Evolutionary conservation across 2,329 filamentous ascomycete genomes (phyloP).

Genomic region (Claviceps monticola): DNA sequence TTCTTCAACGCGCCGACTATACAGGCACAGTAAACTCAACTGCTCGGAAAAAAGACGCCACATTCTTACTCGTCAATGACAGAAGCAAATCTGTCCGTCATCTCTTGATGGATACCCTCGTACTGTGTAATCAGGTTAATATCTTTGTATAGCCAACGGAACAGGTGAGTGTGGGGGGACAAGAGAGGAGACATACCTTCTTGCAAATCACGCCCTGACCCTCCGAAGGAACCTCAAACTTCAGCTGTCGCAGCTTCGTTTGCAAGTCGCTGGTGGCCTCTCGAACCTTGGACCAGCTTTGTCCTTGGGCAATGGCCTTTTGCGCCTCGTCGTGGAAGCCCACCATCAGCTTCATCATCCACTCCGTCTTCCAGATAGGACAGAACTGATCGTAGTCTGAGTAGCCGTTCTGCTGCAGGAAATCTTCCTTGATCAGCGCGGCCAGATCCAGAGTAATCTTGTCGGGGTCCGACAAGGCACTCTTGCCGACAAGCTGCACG

Average conservation of each 20-base stretch:
- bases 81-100: constrained; percentile 95
- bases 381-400: constrained; percentile 99
- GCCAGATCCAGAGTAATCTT: constrained; percentile 97
- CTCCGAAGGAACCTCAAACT: constrained; percentile 87
- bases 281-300: constrained; percentile 83
- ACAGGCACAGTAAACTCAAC: constrained; percentile 1
- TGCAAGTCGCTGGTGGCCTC: constrained; percentile 84
- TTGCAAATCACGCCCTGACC: constrained; percentile 68
- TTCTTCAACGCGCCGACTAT: background rate
- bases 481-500: constrained; percentile 96
- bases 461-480: constrained; percentile 85
- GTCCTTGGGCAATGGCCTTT: constrained; percentile 83
- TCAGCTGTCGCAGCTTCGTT: constrained; percentile 74
- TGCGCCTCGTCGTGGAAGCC: constrained; percentile 95
- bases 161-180: background rate
- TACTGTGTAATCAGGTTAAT: constrained; percentile 41
- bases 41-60: constrained; percentile 1
- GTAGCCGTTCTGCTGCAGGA: constrained; percentile 98
- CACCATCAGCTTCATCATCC: constrained; percentile 99
- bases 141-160: background rate
- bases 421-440: constrained; percentile 90
- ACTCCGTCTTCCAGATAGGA: constrained; percentile 98
- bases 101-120: constrained; percentile 76
- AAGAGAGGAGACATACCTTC: constrained; percentile 45
- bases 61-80: constrained; percentile 75